These are phyloP conservation scores for Penicillium sp. DNA, from an alignment of 2,329 filamentous ascomycete genomes.

Conservation along the genomic window DNA sequence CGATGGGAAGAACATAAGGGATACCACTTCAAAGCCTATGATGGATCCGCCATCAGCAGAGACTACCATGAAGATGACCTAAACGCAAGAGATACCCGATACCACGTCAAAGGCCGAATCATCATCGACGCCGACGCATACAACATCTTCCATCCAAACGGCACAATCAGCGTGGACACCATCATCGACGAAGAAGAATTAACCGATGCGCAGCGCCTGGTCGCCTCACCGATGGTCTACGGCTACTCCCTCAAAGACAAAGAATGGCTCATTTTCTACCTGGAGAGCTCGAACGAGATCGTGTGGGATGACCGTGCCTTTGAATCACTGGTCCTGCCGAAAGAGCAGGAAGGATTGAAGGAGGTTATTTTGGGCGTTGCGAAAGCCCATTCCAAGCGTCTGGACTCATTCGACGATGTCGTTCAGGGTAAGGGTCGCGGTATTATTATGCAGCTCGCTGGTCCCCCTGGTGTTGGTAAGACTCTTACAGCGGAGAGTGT, in stretches of 20 bases:
- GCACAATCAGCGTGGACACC: conserved; percentile 27
- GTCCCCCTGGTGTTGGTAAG: conserved; percentile 57
- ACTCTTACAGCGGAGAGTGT: conserved; percentile 55
- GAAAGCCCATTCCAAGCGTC: conserved; percentile 43
- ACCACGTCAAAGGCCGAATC: conserved; percentile 50
- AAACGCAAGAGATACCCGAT: conserved; percentile 2
- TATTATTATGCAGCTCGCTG: conserved; percentile 54
- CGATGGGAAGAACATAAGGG: conserved; percentile 51
- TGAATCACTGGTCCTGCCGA: conserved; percentile 51
- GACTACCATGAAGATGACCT: conserved; percentile 28
- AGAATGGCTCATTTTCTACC: conserved; percentile 37
- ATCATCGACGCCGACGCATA: conserved; percentile 56
- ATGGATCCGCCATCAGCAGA: conserved; percentile 43
- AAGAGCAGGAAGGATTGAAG: conserved; percentile 44
- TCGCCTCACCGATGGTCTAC: conserved; percentile 46
- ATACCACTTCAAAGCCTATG: conserved; percentile 54
- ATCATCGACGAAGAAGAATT: conserved; percentile 28
- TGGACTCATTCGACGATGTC: conserved; percentile 51
- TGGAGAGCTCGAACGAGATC: conserved; percentile 45
- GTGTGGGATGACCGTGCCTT: conserved; percentile 50
- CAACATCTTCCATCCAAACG: conserved; percentile 49
- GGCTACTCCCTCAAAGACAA: conserved; percentile 53
- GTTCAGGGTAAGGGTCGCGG: conserved; percentile 56
- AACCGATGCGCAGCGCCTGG: conserved; percentile 44
- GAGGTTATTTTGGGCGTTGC: conserved; percentile 52